Conservation (phyloP, 2,329 filamentous ascomycete species). For the Lomentospora prolificans region DNA sequence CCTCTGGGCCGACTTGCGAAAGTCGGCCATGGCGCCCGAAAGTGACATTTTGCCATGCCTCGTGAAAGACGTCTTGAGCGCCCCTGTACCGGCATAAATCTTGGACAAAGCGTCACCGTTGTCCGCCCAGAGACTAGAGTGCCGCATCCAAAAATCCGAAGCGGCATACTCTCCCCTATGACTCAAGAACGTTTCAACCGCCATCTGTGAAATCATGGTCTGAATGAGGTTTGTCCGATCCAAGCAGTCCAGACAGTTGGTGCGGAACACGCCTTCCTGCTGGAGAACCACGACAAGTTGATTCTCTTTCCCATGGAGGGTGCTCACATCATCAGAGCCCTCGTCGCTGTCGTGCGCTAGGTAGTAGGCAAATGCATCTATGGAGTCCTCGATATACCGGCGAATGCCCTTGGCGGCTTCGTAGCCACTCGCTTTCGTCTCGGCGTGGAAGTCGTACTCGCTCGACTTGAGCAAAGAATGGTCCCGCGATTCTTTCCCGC, state of each 20-base stretch:
- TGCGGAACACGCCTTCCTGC: slow-evolving; percentile 91
- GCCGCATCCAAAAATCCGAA: slow-evolving; percentile 82
- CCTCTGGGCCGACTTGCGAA: slow-evolving; percentile 84
- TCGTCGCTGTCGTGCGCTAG: slow-evolving; percentile 65
- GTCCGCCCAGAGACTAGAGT: slow-evolving; percentile 92
- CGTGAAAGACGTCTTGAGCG: slow-evolving; percentile 91
- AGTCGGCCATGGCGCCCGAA: slow-evolving; percentile 87
- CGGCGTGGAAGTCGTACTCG: slow-evolving; percentile 93
- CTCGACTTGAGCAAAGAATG: slow-evolving; percentile 71
- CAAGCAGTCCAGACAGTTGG: slow-evolving; percentile 91
- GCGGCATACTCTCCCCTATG: slow-evolving; percentile 61
- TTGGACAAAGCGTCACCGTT: slow-evolving; percentile 90
- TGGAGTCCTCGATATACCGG: slow-evolving; percentile 65
- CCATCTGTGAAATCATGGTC: slow-evolving; percentile 90
- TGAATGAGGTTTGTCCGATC: slow-evolving; percentile 95
- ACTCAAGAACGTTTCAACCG: slow-evolving; percentile 70
- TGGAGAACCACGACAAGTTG: slow-evolving; percentile 65
- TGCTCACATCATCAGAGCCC: slow-evolving; percentile 28
- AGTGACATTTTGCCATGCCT: slow-evolving; percentile 92
- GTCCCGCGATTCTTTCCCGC: slow-evolving; percentile 47
- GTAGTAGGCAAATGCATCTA: slow-evolving; percentile 87
- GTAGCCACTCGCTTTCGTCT: slow-evolving; percentile 81
- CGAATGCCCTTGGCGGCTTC: slow-evolving; percentile 83
- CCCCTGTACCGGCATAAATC: slow-evolving; percentile 94
- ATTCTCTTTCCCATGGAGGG: slow-evolving; percentile 16